Conservation (phyloP, 2,329 filamentous ascomycete species). For the Pseudodiploospora longispora region DNA sequence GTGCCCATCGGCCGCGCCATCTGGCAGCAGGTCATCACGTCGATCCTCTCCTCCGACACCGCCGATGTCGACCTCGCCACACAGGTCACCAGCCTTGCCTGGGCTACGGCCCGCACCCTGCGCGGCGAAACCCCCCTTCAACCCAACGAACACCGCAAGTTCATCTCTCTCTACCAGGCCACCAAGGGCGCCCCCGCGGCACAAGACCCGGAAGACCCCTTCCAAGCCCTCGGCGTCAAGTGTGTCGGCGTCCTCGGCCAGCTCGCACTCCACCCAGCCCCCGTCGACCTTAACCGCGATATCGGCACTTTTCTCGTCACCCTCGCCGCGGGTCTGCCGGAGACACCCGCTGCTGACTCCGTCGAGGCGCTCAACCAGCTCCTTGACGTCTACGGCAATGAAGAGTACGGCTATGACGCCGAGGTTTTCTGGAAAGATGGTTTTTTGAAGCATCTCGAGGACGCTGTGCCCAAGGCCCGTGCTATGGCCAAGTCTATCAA, state of each 20-base stretch:
- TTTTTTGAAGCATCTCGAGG: conserved; percentile 52
- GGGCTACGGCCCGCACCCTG: conserved; percentile 53
- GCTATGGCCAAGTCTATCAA: conserved; percentile 53
- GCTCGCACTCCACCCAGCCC: conserved; percentile 48
- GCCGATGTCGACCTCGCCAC: conserved; percentile 55
- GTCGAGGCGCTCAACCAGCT: conserved; percentile 59
- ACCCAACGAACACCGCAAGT: conserved; percentile 50
- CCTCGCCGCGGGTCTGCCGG: conserved; percentile 41
- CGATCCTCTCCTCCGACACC: conserved; percentile 52
- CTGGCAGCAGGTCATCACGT: conserved; percentile 49
- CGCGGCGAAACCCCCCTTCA: conserved; percentile 37
- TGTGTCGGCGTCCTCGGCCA: conserved; percentile 59
- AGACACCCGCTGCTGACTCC: conserved; percentile 47
- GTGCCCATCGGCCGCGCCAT: conserved; percentile 42
- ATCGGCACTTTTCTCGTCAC: conserved; percentile 56
- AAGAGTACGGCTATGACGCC: conserved; percentile 47
- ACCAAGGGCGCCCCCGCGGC: conserved; percentile 31
- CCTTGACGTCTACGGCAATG: conserved; percentile 60
- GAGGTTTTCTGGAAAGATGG: conserved; percentile 57
- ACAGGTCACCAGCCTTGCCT: conserved; percentile 55
- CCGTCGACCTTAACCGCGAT: conserved; percentile 48
- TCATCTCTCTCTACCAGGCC: conserved; percentile 58
- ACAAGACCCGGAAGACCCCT: conserved; percentile 40
- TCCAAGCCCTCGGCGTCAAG: conserved; percentile 56
- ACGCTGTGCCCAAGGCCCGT: conserved; percentile 43